phyloP scores from a whole-genome alignment of 495 filamentous ascomycete species.

The Xylaria flabelliformis region DNA sequence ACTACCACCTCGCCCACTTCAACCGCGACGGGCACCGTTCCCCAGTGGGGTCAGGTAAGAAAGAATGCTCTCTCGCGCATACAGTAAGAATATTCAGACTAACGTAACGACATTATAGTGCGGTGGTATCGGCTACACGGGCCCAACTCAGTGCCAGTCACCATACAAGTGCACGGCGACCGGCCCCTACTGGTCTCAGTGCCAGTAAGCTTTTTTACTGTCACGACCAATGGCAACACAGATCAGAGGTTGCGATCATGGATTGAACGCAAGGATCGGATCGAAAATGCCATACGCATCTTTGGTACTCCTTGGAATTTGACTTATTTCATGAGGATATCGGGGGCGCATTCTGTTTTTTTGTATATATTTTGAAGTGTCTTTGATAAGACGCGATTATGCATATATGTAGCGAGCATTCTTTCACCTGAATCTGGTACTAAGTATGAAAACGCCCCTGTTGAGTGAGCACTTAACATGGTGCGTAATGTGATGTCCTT shows the following conservation, averaged over 20 bases:
- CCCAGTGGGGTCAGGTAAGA: slow-evolving; percentile 36
- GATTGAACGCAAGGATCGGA: slow-evolving; percentile 26
- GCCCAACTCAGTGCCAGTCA: slow-evolving; percentile 36
- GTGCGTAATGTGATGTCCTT: background rate
- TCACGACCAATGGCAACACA: background rate
- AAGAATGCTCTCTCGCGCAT: background rate
- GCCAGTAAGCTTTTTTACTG: slow-evolving; percentile 23
- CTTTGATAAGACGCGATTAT: background rate
- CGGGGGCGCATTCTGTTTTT: background rate
- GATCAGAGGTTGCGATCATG: slow-evolving; percentile 27
- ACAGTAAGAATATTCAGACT: background rate
- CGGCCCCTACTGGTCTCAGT: slow-evolving; percentile 30
- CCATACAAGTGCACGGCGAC: slow-evolving; percentile 34
- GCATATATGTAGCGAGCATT: slow-evolving; percentile 9
- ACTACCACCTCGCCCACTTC: slow-evolving; percentile 19
- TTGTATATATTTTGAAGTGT: slow-evolving; percentile 19
- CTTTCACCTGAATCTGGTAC: background rate
- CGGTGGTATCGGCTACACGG: slow-evolving; percentile 41
- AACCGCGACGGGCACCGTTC: slow-evolving; percentile 23
- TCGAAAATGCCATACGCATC: background rate
- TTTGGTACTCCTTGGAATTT: slow-evolving; percentile 12
- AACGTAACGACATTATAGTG: slow-evolving; percentile 29
- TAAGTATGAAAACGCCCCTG: background rate
- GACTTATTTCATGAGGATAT: slow-evolving; percentile 13
- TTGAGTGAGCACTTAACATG: background rate